These are phyloP conservation scores for Verticillium isaacii DNA, from an alignment of 2,329 filamentous ascomycete species.

Conservation along the genomic window DNA sequence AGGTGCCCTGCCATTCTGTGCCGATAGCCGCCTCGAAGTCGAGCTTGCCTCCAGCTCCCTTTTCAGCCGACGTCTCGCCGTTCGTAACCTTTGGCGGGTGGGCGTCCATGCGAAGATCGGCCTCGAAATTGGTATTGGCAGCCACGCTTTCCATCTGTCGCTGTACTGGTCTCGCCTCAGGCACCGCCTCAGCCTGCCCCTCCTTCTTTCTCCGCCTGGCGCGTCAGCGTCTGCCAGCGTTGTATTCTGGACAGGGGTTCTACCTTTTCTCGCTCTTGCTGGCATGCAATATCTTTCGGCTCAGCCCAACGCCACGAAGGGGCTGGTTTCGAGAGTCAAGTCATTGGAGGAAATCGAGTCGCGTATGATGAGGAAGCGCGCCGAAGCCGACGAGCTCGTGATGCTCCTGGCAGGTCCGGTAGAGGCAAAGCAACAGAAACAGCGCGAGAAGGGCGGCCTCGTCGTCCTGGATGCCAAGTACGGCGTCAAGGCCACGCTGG, in stretches of 20 bases:
- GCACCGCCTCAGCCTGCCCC: conserved; percentile 38
- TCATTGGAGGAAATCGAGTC: conserved; percentile 13
- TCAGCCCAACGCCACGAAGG: conserved; percentile 6
- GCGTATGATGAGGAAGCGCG: conserved; percentile 27
- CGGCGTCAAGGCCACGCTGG: conserved; percentile 25
- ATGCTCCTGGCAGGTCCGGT: conserved; percentile 36
- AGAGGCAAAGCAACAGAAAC: conserved; percentile 28
- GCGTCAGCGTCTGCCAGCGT: conserved; percentile 18
- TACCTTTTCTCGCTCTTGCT: conserved; percentile 35
- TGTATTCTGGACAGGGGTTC: conserved; percentile 31
- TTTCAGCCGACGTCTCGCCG: conserved; percentile 31
- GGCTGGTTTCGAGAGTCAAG: not conserved
- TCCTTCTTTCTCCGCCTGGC: conserved; percentile 30
- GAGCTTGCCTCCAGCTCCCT: conserved; percentile 33
- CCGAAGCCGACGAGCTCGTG: conserved; percentile 40
- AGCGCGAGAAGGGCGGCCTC: conserved; percentile 33
- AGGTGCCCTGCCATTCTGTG: not conserved
- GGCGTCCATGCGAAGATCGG: conserved; percentile 37
- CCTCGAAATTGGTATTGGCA: conserved; percentile 37
- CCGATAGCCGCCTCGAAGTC: conserved; percentile 31
- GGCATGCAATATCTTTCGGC: conserved; percentile 25
- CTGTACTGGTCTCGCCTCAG: conserved; percentile 41
- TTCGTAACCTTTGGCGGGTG: conserved; percentile 36
- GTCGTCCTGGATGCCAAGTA: conserved; percentile 45
- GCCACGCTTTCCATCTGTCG: conserved; percentile 36